Evolutionary conservation across 2,329 filamentous ascomycete genomes (phyloP).

Genomic region (Exophiala viscosa): DNA sequence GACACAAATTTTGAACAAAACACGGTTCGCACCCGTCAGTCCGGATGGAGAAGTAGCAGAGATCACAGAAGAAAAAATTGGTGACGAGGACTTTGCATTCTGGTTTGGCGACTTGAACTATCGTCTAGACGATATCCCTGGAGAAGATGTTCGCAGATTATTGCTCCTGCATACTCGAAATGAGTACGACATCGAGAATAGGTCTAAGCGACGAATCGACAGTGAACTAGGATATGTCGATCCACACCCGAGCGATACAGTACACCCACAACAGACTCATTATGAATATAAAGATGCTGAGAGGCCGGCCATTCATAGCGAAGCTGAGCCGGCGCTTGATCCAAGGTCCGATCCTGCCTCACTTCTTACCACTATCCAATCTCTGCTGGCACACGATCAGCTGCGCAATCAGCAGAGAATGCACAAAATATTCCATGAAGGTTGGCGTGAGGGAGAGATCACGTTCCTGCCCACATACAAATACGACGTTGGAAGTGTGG

Average conservation of each 20-base stretch:
- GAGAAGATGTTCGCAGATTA: slow-evolving; percentile 81
- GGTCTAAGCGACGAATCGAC: slow-evolving; percentile 30
- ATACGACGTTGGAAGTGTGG: slow-evolving; percentile 91
- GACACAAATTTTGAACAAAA: slow-evolving; percentile 69
- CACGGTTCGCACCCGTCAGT: slow-evolving; percentile 71
- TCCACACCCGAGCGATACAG: slow-evolving; percentile 13
- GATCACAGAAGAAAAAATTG: slow-evolving; percentile 64
- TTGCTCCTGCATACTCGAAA: slow-evolving; percentile 78
- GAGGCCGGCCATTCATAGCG: slow-evolving; percentile 50
- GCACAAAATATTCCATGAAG: slow-evolving; percentile 81
- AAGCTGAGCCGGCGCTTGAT: slow-evolving; percentile 59
- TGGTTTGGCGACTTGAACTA: slow-evolving; percentile 98
- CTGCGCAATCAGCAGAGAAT: slow-evolving; percentile 68
- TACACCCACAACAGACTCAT: neutral
- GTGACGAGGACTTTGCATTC: slow-evolving; percentile 88
- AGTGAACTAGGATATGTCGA: slow-evolving; percentile 27
- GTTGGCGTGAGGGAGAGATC: slow-evolving; percentile 86
- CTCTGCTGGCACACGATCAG: slow-evolving; percentile 85
- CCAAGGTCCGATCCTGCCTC: slow-evolving; percentile 76
- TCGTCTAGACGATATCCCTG: slow-evolving; percentile 79
- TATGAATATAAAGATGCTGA: slow-evolving; percentile 31
- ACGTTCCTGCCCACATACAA: slow-evolving; percentile 94
- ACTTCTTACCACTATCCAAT: slow-evolving; percentile 81
- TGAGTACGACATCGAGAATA: slow-evolving; percentile 62
- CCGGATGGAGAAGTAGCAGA: slow-evolving; percentile 61